These are phyloP conservation scores for Metschnikowia santaceciliae DNA, from an alignment of 805 yeast genomes.

Conservation along the genomic window DNA sequence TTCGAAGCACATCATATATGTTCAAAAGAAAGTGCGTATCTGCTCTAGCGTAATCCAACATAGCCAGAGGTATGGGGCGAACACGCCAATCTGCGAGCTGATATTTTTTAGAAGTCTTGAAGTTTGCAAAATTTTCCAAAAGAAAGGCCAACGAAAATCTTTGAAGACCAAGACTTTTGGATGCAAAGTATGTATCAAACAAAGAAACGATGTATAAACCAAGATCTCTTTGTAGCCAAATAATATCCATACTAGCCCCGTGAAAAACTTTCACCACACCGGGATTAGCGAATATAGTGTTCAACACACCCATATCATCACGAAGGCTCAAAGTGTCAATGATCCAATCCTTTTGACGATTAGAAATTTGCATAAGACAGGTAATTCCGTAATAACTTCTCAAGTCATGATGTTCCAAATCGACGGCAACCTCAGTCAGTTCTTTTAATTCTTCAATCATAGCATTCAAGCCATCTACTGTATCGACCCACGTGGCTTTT, in stretches of 20 bases:
- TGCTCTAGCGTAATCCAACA: constrained; percentile 85
- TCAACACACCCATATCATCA: constrained; percentile 63
- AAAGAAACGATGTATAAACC: constrained; percentile 86
- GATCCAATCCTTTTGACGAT: constrained; percentile 76
- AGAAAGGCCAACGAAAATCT: constrained; percentile 81
- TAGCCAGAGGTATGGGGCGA: constrained; percentile 72
- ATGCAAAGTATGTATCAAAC: constrained; percentile 92
- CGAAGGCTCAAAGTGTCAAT: constrained; percentile 80
- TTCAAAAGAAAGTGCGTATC: constrained; percentile 90
- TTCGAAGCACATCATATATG: constrained; percentile 71
- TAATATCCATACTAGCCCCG: constrained; percentile 95
- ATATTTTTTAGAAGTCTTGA: constrained; percentile 88
- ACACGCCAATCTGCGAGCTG: constrained; percentile 97
- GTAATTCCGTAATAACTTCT: constrained; percentile 88
- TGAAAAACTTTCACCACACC: constrained; percentile 81
- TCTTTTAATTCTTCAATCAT: constrained; percentile 53
- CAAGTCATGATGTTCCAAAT: constrained; percentile 93
- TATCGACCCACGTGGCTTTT: constrained; percentile 70
- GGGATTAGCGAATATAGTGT: constrained; percentile 79
- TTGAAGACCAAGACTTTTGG: constrained; percentile 73
- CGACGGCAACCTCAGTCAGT: constrained; percentile 76
- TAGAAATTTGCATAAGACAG: constrained; percentile 88
- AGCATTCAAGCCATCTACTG: constrained; percentile 42
- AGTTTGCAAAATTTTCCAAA: constrained; percentile 73
- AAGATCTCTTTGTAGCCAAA: constrained; percentile 94